phyloP scores from a whole-genome alignment of 139 green algal species.

The Micractinium sp. region DNA sequence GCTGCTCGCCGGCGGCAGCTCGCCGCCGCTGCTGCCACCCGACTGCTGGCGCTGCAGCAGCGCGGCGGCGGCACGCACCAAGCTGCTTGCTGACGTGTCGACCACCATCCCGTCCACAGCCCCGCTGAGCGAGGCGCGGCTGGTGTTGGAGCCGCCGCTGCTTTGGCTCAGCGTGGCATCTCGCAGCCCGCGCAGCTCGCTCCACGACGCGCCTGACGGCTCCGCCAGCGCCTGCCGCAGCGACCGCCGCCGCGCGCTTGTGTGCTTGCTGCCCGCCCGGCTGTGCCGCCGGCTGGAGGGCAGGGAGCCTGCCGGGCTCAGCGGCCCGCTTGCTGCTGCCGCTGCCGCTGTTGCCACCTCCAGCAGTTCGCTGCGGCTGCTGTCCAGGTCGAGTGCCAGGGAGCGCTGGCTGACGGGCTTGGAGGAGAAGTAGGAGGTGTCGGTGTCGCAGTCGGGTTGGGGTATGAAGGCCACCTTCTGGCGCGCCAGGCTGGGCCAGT shows the following conservation, averaged over 20 bases:
- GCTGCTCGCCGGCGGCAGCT: background rate
- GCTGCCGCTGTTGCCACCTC: background rate
- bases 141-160: constrained; percentile 30
- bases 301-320: constrained; percentile 25
- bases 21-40: background rate
- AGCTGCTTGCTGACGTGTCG: background rate
- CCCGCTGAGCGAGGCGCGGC: constrained; percentile 20
- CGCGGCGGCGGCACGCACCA: constrained; percentile 11
- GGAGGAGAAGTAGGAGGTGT: constrained; percentile 82
- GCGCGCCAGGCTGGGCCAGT: constrained; percentile 77
- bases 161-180: constrained; percentile 7
- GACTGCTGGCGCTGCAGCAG: constrained; percentile 14
- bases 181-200: constrained; percentile 14
- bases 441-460: constrained; percentile 58
- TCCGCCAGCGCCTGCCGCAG: constrained; percentile 36
- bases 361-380: constrained; percentile 8
- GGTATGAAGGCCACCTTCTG: constrained; percentile 86
- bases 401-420: constrained; percentile 44
- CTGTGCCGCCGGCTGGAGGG: constrained; percentile 18
- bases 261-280: constrained; percentile 14
- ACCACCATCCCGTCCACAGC: background rate
- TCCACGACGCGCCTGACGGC: background rate
- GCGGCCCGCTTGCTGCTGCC: background rate
- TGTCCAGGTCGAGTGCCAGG: constrained; percentile 51
- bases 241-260: constrained; percentile 7